Base-by-base conservation (phyloP, 2,329 filamentous ascomycete species). In the Epichloe gansuensis region DNA sequence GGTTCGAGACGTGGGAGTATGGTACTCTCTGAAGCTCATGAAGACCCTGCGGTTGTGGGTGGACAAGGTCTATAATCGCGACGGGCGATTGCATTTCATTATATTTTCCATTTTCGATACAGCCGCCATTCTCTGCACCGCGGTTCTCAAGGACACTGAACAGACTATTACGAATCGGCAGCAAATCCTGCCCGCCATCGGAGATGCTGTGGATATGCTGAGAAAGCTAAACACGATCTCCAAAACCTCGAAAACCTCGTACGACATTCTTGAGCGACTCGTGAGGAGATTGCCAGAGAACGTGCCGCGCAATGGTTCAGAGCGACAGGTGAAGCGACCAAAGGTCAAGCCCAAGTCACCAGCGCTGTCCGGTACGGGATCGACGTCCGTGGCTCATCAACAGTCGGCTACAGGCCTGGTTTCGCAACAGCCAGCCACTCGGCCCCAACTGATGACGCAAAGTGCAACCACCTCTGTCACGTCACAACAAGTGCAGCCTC, bases 21-120 rank as follows among this genome's bases (percentile, higher is more conserved):
- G 72, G 8, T 68, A 72, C 44, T 67, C 70, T 1, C 57, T 76
- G 3, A 70, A 67, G 12, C 58, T 75, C 5, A 62, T 77, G 34
- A 59, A 64, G 5, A 67, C 68, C 0, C 66, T 72, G 6, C 67
- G 64, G 2, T 56, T 61, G 28, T 69, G 76, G 48, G 72, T 74
- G 44, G 65, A 74, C 5, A 66, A 70, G 23, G 67, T 71, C 38
- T 69, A 68, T 8, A 71, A 71, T 0, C 65, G 71, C 31, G 73
- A 76, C 37, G 70, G 72, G 2, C 72, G 75, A 25, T 74, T 76
- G 37, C 73, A 77, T 54, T 70, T 77, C 50, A 73, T 75, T 15
- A 72, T 75, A 0, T 79, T 77, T 50, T 66, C 70, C 4, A 68
- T 77, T 28, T 77, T 78, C 52, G 74, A 78, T 53, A 75, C 74